Base-by-base conservation (phyloP, 2,329 filamentous ascomycete species). In the Diaporthe sp. region DNA sequence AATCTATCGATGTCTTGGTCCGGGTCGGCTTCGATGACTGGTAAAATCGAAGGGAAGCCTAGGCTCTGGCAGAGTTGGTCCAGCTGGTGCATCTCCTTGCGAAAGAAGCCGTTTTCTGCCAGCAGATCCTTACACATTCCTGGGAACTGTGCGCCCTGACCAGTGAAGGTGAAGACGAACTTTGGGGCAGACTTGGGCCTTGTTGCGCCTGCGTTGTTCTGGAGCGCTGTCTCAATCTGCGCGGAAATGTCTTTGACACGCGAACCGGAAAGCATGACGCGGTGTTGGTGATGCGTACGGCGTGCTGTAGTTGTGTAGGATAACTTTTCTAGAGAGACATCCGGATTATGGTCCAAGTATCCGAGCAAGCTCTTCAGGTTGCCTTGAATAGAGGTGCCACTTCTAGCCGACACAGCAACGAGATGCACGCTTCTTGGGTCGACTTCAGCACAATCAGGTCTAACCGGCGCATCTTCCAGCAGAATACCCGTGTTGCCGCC, bases 291-390 rank as follows among this genome's bases (percentile, higher is more conserved):
- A 76, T 92, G 91, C 15, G 90, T 87, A 50, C 88, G 87, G 25
- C 92, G 88, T 17, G 93, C 93, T 4, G 92, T 94, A 0, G 90
- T 91, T 0, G 91, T 93, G 81, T 94, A 94, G 0, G 92, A 88
- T 1, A 94, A 82, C 73, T 90, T 84, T 1, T 87, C 84, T 22
- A 93, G 8, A 79, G 0, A 88, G 86, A 1, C 85, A 5, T 88
- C 85, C 3, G 88, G 85, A 39, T 88, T 85, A 39, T 82, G 77
- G 32, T 88, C 86, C 77, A 92, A 86, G 81, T 87, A 91, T 2
- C 80, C 79, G 13, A 91, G 82, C 1, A 93, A 84, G 25, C 84
- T 83, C 77, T 89, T 84, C 1, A 90, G 85, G 76, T 93, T 93
- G 72, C 85, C 85, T 39, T 86, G 86, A 82, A 93, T 89, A 25